These are phyloP conservation scores for Entomophthora muscae DNA, from an alignment of 371 early-diverging fungal genomes.

Conservation along the genomic window DNA sequence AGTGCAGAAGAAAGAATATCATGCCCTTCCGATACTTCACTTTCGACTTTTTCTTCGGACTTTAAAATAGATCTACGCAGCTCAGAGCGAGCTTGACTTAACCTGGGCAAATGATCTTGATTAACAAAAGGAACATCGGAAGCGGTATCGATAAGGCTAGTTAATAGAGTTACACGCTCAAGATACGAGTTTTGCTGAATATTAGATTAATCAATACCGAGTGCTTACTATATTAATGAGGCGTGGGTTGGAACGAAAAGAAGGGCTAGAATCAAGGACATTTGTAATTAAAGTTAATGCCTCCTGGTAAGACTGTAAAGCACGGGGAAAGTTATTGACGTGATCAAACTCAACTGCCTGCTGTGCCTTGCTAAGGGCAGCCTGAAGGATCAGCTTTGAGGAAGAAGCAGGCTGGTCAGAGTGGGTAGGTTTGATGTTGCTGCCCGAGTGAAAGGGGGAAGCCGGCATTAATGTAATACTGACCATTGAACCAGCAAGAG, in stretches of 20 bases:
- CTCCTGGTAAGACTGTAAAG: not conserved
- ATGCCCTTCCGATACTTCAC: not conserved
- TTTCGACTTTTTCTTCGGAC: not conserved
- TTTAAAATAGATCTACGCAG: not conserved
- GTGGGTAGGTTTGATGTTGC: not conserved
- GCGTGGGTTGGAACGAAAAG: constrained; percentile 3
- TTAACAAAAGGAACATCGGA: not conserved
- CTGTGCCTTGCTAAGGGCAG: constrained; percentile 3
- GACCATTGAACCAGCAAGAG: not conserved
- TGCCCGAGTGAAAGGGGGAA: not conserved
- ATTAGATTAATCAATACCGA: not conserved
- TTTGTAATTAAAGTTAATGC: not conserved
- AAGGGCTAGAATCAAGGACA: not conserved
- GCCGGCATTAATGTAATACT: not conserved
- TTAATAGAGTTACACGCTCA: constrained; percentile 1
- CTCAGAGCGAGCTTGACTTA: not conserved
- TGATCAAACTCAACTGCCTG: constrained; percentile 5
- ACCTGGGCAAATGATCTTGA: not conserved
- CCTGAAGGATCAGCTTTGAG: not conserved
- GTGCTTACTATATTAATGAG: constrained; percentile 5
- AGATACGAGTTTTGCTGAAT: constrained; percentile 2
- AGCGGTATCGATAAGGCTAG: not conserved
- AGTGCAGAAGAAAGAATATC: not conserved
- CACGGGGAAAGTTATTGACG: not conserved
- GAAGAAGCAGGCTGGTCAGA: not conserved